Base-by-base conservation (phyloP, 2,329 filamentous ascomycete species). In the Botrytis galanthina region DNA sequence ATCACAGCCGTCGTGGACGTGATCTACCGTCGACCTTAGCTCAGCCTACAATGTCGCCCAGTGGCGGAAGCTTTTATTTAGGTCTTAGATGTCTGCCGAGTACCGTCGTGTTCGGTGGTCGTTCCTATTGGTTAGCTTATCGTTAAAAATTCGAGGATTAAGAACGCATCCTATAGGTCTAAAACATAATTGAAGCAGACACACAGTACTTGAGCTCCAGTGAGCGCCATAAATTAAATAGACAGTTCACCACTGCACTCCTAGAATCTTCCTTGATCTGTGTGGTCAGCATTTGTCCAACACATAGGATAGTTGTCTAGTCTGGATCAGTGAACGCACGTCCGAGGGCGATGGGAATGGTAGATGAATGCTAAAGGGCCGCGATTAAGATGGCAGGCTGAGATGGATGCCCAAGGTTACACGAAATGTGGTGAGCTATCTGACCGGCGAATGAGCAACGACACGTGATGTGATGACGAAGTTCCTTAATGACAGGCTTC, bases 351-450 rank as follows among this genome's bases (percentile, higher is more conserved):
- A 57, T 57, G 26, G 12, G 35, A 35, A 57, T n/a, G 29, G 20
- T 20, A 29, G 48, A 39, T 12, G n/a, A 32, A 39, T 22, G 39
- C 16, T 4, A 10, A 54, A 14, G n/a, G 16, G 16, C 35, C 35
- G 26, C 10, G 10, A 35, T 35, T 6, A 64, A 16, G 10, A 48
- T 29, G 46, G 29, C 26, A 26, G 9, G 22, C 12, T 51, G 20
- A 29, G 20, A 68, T 68, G 9, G 14, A 46, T 64, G 61, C 61
- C 61, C 61, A 64, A 64, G n/a, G 61, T 46, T 42, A 64, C n/a
- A 64, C 61, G 18, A 32, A 39, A 22, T 6, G n/a, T 20, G 7
- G 39, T 20, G 14, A 42, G 26, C 60, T 20, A 5, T 29, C 9
- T 20, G n/a, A 10, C 39, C 18, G 32, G 61, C 61, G 44, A 63